Evolutionary conservation across 768 basidiomycete genomes (phyloP).

Genomic region (Cystobasidium onofrii): DNA sequence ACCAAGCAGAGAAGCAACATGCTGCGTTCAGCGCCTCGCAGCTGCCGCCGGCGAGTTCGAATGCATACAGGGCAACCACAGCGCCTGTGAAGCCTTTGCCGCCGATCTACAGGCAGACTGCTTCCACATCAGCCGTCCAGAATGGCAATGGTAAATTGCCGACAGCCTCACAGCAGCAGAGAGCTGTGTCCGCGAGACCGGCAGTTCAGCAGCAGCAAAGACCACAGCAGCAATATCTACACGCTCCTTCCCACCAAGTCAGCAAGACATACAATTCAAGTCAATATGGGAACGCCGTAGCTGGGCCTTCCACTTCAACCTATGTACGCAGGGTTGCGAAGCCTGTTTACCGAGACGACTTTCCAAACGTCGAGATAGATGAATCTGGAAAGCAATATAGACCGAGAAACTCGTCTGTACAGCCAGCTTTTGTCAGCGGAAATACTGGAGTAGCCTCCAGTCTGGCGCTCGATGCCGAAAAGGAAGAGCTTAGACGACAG

Average conservation of each 20-base stretch:
- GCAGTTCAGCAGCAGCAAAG: background rate
- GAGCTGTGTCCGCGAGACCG: background rate
- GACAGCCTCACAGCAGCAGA: background rate
- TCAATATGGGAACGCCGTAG: background rate
- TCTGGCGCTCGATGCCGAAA: background rate
- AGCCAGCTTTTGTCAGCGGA: background rate
- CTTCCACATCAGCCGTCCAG: too few relatives aligned
- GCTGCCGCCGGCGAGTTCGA: background rate
- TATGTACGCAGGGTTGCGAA: background rate
- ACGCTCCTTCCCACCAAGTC: background rate
- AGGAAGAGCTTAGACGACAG: background rate
- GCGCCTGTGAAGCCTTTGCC: background rate
- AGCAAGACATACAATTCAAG: background rate
- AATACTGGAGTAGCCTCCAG: background rate
- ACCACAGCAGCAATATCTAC: background rate
- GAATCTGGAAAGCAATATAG: background rate
- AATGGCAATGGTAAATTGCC: background rate
- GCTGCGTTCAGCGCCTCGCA: background rate
- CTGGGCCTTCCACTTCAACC: background rate
- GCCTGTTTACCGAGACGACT: background rate
- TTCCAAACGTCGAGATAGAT: background rate
- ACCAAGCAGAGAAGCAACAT: background rate
- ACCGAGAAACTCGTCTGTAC: background rate
- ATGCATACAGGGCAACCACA: background rate
- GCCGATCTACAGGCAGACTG: background rate